A percentile compares a stretch with the other conserved stretches of the same genome.
phyloP scores from a whole-genome alignment of 495 filamentous ascomycete species.

The Talaromyces proteolyticus region DNA sequence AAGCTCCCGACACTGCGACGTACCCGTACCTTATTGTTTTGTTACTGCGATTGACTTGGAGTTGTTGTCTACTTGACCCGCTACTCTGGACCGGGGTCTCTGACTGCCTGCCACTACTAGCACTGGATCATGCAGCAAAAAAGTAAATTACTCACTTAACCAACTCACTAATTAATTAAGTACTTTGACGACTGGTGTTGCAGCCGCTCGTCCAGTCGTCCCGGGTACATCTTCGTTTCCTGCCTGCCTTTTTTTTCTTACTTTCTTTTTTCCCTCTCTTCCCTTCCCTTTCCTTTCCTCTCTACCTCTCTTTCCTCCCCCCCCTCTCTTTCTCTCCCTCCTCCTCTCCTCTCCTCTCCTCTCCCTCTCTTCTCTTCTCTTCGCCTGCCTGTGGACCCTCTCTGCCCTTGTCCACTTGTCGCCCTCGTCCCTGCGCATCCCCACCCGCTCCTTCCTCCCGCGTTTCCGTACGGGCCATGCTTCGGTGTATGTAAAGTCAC shows the following conservation, averaged over 20 bases:
- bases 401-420: not conserved
- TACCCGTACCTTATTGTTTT: too few relatives aligned
- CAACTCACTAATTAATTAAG: not conserved
- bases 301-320: not conserved
- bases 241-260: slow-evolving; percentile 11
- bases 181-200: too few relatives aligned
- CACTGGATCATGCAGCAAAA: too few relatives aligned
- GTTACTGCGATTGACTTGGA: too few relatives aligned
- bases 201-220: not conserved
- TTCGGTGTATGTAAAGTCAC: not conserved
- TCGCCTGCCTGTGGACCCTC: not conserved
- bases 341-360: not conserved
- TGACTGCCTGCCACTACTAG: too few relatives aligned
- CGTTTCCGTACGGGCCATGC: not conserved
- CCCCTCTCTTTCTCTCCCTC: slow-evolving; percentile 2
- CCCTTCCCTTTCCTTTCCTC: not conserved
- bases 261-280: slow-evolving; percentile 5
- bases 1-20: not conserved
- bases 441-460: not conserved
- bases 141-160: too few relatives aligned
- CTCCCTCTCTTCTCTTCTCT: slow-evolving; percentile 4
- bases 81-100: too few relatives aligned
- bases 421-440: not conserved
- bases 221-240: slow-evolving; percentile 11
- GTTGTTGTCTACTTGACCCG: too few relatives aligned